phyloP scores from a whole-genome alignment of 2,329 filamentous ascomycete genomes.

The Pseudogymnoascus destructans region DNA sequence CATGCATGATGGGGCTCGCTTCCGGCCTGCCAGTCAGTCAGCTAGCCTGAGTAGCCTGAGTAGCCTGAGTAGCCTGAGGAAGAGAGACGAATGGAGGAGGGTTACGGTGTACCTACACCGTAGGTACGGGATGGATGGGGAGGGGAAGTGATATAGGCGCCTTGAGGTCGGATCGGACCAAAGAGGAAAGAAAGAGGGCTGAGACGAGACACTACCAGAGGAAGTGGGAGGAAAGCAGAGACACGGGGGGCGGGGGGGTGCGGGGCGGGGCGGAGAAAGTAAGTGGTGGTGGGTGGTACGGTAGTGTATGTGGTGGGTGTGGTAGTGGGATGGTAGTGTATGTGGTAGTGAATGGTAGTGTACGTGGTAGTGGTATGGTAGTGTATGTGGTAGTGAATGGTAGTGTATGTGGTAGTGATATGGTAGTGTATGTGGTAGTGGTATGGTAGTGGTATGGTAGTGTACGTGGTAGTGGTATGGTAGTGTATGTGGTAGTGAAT shows the following conservation, averaged over 20 bases:
- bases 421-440: no score
- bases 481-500: no score
- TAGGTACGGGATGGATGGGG: neutral
- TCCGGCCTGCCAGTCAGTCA: neutral
- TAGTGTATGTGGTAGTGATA: no score
- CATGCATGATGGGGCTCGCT: neutral
- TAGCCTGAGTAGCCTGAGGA: neutral
- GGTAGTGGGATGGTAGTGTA: no score
- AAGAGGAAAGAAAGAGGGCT: conserved; percentile 1
- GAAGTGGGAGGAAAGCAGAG: neutral
- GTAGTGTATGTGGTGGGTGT: no score
- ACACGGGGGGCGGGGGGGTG: conserved; percentile 1
- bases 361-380: no score
- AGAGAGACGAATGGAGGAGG: neutral
- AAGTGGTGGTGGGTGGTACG: neutral
- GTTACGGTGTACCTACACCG: neutral
- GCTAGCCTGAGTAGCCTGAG: neutral
- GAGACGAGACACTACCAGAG: neutral
- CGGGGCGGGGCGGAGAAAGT: neutral
- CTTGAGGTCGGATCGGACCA: neutral
- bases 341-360: no score
- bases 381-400: no score
- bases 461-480: no score
- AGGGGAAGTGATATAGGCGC: neutral
- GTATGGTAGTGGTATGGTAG: no score